These are phyloP conservation scores for Thalassiosira tumida DNA, from an alignment of 352 stramenopile species.

Conservation along the genomic window DNA sequence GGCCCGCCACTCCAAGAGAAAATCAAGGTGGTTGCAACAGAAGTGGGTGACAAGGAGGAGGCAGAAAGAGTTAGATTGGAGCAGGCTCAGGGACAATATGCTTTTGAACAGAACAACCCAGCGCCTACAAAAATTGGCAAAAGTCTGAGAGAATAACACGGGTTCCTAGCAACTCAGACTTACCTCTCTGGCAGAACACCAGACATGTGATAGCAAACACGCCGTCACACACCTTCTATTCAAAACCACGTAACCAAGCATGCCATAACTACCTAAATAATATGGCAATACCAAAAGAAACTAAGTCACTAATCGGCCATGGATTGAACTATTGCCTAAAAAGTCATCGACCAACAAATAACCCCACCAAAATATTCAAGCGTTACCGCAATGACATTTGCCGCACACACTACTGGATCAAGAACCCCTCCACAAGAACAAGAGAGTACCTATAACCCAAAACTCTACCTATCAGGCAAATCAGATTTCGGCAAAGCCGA, in stretches of 20 bases:
- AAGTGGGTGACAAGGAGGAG: neutral
- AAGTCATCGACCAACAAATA: neutral
- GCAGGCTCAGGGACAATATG: no score
- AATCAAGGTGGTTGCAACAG: neutral
- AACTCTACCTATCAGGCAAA: constrained; percentile 27
- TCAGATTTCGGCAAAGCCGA: neutral
- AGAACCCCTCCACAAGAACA: no score
- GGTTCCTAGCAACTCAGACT: neutral
- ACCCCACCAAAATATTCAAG: neutral
- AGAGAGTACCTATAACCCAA: constrained; percentile 29
- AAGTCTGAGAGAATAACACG: neutral
- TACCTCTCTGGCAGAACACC: neutral
- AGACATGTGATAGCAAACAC: neutral
- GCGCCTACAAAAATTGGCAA: neutral
- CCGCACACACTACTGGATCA: no score
- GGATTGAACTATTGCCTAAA: constrained; percentile 29
- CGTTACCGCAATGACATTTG: neutral
- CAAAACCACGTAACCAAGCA: neutral
- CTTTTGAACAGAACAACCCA: no score
- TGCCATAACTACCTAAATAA: no score
- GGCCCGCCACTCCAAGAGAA: no score
- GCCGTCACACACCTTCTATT: neutral
- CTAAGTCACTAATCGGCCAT: neutral
- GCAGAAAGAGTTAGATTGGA: neutral
- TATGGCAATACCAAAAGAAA: neutral